Percentiles rank a stretch among this genome's conserved stretches.
phyloP scores from a whole-genome alignment of 257 asterid genomes.

The Capsicum baccatum region DNA sequence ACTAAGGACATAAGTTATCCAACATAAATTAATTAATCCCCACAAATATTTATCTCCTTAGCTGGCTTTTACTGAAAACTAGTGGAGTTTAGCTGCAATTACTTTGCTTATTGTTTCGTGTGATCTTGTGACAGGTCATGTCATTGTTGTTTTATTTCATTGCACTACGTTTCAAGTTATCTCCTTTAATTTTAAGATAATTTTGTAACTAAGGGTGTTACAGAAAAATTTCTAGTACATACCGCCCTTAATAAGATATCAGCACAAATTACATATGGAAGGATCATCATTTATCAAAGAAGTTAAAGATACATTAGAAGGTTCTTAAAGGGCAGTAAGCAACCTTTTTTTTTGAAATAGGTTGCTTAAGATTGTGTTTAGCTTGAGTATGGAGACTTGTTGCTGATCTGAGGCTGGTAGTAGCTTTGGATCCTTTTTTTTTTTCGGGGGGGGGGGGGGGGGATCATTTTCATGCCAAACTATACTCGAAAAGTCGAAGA shows the following conservation, averaged over 20 bases:
- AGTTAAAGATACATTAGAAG: neutral
- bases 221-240: neutral
- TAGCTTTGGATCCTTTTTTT: too few species aligned
- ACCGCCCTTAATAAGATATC: neutral
- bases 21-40: neutral
- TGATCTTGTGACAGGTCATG: constrained; percentile 9
- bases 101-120: neutral
- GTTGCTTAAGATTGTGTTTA: too few species aligned
- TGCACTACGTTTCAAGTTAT: neutral
- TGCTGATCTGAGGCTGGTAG: too few species aligned
- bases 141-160: neutral
- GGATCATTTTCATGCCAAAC: too few species aligned
- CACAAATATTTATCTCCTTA: neutral
- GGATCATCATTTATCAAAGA: constrained; percentile 12
- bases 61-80: neutral
- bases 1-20: neutral
- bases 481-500: too few species aligned
- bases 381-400: too few species aligned
- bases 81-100: neutral
- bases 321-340: neutral
- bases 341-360: too few species aligned
- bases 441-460: too few species aligned
- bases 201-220: neutral
- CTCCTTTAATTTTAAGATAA: neutral
- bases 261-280: neutral